Conservation (phyloP, 192 early-diverging fungal genomes). For the Backusella mclennaniae region DNA sequence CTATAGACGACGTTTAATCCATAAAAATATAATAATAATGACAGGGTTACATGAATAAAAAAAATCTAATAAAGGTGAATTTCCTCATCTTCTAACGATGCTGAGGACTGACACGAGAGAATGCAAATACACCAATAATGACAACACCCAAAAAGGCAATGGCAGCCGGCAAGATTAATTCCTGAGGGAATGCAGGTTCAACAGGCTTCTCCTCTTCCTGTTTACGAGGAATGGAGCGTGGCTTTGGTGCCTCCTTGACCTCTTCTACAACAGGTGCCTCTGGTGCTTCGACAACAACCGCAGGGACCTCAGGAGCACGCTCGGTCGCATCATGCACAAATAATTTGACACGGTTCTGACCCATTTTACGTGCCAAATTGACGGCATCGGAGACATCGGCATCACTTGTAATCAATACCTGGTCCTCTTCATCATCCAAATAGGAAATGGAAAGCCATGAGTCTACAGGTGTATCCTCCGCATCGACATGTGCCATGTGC, state of each 20-base stretch:
- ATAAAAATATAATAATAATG: background rate
- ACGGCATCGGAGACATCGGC: constrained; percentile 83
- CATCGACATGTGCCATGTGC: constrained; percentile 32
- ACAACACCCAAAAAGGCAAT: constrained; percentile 50
- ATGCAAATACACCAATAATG: constrained; percentile 53
- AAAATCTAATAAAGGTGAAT: background rate
- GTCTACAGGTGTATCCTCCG: constrained; percentile 3
- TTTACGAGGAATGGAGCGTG: background rate
- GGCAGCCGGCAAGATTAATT: constrained; percentile 54
- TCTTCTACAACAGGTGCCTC: background rate
- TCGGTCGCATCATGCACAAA: constrained; percentile 42
- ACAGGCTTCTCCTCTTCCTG: background rate
- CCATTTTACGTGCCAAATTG: constrained; percentile 68
- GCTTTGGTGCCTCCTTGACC: background rate
- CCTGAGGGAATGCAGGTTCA: constrained; percentile 10
- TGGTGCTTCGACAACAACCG: background rate
- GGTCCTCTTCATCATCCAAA: constrained; percentile 88
- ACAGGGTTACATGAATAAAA: background rate
- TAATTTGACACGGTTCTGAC: constrained; percentile 73
- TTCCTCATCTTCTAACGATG: background rate
- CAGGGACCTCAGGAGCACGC: background rate
- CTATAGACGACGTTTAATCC: background rate
- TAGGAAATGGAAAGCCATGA: constrained; percentile 57
- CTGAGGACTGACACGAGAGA: constrained; percentile 9
- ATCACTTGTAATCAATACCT: constrained; percentile 70